These are phyloP conservation scores for Lentinula novae-zelandiae DNA, from an alignment of 1,284 basidiomycete genomes.

Conservation along the genomic window DNA sequence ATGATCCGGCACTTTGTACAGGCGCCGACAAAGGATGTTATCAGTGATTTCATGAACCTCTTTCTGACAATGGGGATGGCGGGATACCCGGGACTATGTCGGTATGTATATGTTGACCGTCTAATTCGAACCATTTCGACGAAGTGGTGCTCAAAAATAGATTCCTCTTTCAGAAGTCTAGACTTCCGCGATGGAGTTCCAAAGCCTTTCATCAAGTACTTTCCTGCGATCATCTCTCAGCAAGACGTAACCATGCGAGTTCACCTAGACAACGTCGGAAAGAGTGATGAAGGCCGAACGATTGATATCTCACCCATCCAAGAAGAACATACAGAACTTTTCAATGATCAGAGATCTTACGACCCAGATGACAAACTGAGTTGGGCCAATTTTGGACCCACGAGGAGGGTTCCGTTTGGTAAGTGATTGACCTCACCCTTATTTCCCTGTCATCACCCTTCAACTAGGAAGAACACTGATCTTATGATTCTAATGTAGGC, in stretches of 20 bases:
- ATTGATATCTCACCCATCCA: conserved; percentile 12
- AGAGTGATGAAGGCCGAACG: not conserved
- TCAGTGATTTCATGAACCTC: conserved; percentile 1
- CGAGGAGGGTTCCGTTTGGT: conserved; percentile 18
- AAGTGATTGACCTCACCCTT: not conserved
- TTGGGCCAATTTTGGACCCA: conserved; percentile 13
- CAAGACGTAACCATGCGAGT: conserved; percentile 2
- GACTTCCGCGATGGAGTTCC: conserved; percentile 7
- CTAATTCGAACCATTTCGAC: not conserved
- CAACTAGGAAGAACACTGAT: not conserved
- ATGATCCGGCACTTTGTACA: conserved; percentile 14
- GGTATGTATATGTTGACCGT: not conserved
- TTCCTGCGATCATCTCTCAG: conserved; percentile 10
- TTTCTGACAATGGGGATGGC: conserved; percentile 5
- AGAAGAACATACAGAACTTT: conserved; percentile 11
- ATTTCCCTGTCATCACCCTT: not conserved
- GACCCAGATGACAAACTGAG: conserved; percentile 1
- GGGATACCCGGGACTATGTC: conserved; percentile 8
- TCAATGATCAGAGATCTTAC: conserved; percentile 11
- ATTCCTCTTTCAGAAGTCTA: conserved; percentile 5
- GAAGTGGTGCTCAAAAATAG: not conserved
- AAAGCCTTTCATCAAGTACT: conserved; percentile 12
- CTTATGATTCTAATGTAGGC: not conserved
- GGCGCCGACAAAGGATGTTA: conserved; percentile 6
- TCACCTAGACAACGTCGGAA: not conserved